These are phyloP conservation scores for Pseudovirgaria hyperparasitica DNA, from an alignment of 2,329 filamentous ascomycete species.

Conservation along the genomic window DNA sequence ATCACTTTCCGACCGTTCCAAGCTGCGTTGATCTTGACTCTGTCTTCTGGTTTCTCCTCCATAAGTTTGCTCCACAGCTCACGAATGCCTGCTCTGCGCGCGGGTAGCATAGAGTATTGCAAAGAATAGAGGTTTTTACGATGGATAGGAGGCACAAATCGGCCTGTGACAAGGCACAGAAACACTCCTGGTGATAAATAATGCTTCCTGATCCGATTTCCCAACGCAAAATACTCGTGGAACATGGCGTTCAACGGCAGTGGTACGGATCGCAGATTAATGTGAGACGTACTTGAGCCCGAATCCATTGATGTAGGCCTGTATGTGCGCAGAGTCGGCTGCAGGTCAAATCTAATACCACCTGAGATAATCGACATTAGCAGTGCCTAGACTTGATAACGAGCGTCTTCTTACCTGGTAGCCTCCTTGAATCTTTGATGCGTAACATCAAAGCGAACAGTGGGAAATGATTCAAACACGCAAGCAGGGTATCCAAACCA, in stretches of 20 bases:
- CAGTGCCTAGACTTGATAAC: background rate
- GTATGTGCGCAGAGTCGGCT: too few relatives aligned
- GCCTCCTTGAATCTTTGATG: conserved; percentile 78
- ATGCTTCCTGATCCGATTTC: conserved; percentile 82
- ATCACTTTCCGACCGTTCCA: too few relatives aligned
- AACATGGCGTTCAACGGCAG: conserved; percentile 91
- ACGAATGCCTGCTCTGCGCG: conserved; percentile 61
- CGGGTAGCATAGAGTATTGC: conserved; percentile 95
- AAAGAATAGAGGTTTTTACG: conserved; percentile 88
- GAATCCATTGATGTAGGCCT: conserved; percentile 2
- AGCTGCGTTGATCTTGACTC: too few relatives aligned
- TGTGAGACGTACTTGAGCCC: conserved; percentile 31
- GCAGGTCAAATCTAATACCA: conserved; percentile 82
- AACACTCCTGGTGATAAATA: conserved; percentile 85
- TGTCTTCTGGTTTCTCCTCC: conserved; percentile 7
- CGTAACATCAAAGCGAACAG: conserved; percentile 94
- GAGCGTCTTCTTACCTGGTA: conserved; percentile 52
- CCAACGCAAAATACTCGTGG: conserved; percentile 92
- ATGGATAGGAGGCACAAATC: conserved; percentile 90
- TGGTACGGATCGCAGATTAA: too few relatives aligned
- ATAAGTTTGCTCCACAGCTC: conserved; percentile 70
- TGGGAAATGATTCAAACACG: conserved; percentile 93
- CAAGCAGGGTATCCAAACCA: conserved; percentile 76
- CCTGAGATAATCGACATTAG: conserved; percentile 29
- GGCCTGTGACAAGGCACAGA: conserved; percentile 75